Base-by-base conservation (phyloP, 2,329 filamentous ascomycete species). In the Tolypocladium inflatum region DNA sequence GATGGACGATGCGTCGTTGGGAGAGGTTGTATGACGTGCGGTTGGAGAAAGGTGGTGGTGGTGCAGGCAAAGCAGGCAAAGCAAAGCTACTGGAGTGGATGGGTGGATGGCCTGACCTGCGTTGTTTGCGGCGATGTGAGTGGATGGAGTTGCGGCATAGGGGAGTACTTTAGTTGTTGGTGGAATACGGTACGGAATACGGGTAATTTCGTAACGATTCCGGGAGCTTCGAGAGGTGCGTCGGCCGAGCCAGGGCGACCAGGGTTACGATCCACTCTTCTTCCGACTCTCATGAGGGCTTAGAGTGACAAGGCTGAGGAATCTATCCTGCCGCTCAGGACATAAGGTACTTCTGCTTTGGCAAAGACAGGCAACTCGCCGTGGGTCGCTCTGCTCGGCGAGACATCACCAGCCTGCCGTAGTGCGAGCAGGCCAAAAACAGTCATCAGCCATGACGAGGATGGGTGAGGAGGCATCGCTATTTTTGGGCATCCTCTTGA, bases 41-140 rank as follows among this genome's bases (percentile, higher is more conserved):
- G 42, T 45, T 55, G 61, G 19, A 52, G 56, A 38, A 48, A 45
- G 35, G 51, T 61, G 45, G 56, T 51, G 42, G 52, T 57, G 45
- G 57, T 57, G 19, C 41, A 33, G 26, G 30, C 48, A 35, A 37
- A n/a, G 30, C 19, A 11, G 30, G 19, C 26, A 19, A 52, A 51
- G 30, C 48, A 13, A 15, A 52, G 48, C 48, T 21, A 13, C 48
- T 37, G 48, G 38, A 19, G 53, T 56, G 45, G 48, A n/a, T n/a
- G n/a, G 15, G 53, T 55, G 41, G 41, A 45, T 54, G 57, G 45
- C 59, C 51, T 61, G 60, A 59, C 59, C 58, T 59, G 43, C 37
- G 37, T 15, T 13, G 21, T 39, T 54, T 23, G 37, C 7, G 13
- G 37, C 13, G 17, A 23, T 30, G 21, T 54, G 52, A 54, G 37